Evolutionary conservation across 139 green algal genomes (phyloP).

Genomic region (Raphidocelis subcapitata): DNA sequence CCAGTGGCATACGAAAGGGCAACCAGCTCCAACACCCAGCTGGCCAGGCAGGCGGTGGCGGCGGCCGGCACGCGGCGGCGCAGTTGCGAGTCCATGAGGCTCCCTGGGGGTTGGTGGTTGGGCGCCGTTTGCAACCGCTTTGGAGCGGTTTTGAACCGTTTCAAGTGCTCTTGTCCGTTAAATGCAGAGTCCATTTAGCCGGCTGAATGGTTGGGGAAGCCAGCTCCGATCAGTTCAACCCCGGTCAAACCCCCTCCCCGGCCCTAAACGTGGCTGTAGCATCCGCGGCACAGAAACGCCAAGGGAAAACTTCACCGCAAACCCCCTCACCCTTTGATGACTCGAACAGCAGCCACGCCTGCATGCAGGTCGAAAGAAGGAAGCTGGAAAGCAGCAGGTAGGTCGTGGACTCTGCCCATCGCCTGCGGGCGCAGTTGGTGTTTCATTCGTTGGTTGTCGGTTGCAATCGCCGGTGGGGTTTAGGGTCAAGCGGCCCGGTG

Average conservation of each 20-base stretch:
- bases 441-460: too few species aligned
- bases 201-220: neutral
- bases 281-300: too few species aligned
- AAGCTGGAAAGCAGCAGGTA: slow-evolving; percentile 23
- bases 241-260: too few species aligned
- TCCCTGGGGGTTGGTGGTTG: slow-evolving; percentile 1
- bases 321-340: slow-evolving; percentile 2
- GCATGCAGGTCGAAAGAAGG: slow-evolving; percentile 9
- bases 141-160: neutral
- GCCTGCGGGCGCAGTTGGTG: too few species aligned
- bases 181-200: neutral
- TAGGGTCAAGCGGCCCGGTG: too few species aligned
- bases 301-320: too few species aligned
- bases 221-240: too few species aligned
- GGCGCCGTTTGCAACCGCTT: neutral
- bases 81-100: slow-evolving; percentile 21
- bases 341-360: slow-evolving; percentile 9
- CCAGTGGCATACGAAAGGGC: slow-evolving; percentile 2
- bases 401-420: slow-evolving; percentile 4
- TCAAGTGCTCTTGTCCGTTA: neutral
- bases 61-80: slow-evolving; percentile 2
- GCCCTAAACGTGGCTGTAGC: too few species aligned
- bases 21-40: slow-evolving; percentile 10
- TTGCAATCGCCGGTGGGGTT: too few species aligned
- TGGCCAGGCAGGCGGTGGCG: slow-evolving; percentile 8